Percentiles rank a stretch among this genome's conserved stretches.
phyloP scores from a whole-genome alignment of 1,284 basidiomycete genomes.

The Apiotrichum porosum region DNA sequence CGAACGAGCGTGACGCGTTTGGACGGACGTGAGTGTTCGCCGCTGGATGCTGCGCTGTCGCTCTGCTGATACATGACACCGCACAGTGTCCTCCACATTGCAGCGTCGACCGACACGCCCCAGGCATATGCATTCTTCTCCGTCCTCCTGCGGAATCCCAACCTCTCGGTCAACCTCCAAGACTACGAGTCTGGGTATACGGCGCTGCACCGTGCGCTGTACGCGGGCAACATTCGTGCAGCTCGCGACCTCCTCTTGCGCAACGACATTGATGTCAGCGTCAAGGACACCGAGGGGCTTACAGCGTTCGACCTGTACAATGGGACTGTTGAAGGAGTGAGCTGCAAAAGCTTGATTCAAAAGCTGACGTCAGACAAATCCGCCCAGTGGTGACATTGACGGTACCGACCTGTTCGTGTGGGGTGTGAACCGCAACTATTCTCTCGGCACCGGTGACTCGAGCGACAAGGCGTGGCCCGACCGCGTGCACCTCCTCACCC shows the following conservation, averaged over 20 bases:
- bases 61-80: not conserved
- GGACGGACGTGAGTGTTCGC: conserved; percentile 41
- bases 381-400: conserved; percentile 45
- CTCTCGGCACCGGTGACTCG: conserved; percentile 75
- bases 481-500: conserved; percentile 56
- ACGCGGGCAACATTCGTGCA: conserved; percentile 74
- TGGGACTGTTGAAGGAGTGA: conserved; percentile 65
- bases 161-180: conserved; percentile 70
- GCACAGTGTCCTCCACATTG: conserved; percentile 74
- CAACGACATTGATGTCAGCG: conserved; percentile 64
- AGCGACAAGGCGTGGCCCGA: conserved; percentile 78
- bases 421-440: conserved; percentile 84
- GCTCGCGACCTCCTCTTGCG: conserved; percentile 73
- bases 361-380: conserved; percentile 56
- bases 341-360: conserved; percentile 31
- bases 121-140: conserved; percentile 73
- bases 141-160: conserved; percentile 70
- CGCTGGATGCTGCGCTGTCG: too few species aligned
- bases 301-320: conserved; percentile 94
- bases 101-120: conserved; percentile 59
- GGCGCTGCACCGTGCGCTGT: conserved; percentile 84
- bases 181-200: conserved; percentile 90
- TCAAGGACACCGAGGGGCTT: conserved; percentile 87
- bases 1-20: conserved; percentile 44
- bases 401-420: conserved; percentile 74